These are phyloP conservation scores for Yarrowia osloensis DNA, from an alignment of 805 yeast species.

Conservation along the genomic window DNA sequence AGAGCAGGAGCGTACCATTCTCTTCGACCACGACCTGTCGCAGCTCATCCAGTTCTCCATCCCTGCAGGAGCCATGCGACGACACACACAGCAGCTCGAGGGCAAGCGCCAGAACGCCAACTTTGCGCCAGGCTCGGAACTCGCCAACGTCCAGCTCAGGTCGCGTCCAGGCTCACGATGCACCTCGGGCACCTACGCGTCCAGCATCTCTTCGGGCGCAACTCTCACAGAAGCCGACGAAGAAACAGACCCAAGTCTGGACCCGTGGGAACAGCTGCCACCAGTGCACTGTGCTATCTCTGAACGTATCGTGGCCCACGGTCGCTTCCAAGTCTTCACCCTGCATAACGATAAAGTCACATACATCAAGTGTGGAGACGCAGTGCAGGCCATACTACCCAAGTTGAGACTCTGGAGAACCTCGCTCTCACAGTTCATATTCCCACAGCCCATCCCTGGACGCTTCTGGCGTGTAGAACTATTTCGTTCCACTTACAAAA, in stretches of 20 bases:
- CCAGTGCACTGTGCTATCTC: conserved; percentile 28
- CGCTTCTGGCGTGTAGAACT: conserved; percentile 64
- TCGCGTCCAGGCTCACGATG: conserved; percentile 20
- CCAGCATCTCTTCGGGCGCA: conserved; percentile 19
- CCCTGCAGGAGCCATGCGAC: conserved; percentile 23
- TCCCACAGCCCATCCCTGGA: conserved; percentile 72
- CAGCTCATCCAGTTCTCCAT: conserved; percentile 28
- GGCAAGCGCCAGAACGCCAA: neutral
- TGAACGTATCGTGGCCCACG: conserved; percentile 30
- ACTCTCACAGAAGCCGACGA: neutral
- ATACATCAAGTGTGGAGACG: conserved; percentile 65
- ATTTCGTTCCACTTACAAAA: conserved; percentile 36
- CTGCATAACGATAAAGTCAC: conserved; percentile 36
- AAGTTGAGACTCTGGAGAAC: conserved; percentile 59
- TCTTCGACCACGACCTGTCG: conserved; percentile 27
- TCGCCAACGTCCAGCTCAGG: conserved; percentile 21
- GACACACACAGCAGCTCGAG: conserved; percentile 20
- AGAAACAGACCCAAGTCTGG: neutral
- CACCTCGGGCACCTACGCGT: conserved; percentile 1
- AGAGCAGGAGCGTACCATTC: conserved; percentile 28
- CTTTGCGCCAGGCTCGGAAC: conserved; percentile 5
- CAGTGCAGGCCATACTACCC: conserved; percentile 74
- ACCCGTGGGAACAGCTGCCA: conserved; percentile 20
- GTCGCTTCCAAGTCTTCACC: conserved; percentile 22
- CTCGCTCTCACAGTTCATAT: conserved; percentile 51